Conservation (phyloP, 768 basidiomycete genomes). For the Mycena chlorophos region DNA sequence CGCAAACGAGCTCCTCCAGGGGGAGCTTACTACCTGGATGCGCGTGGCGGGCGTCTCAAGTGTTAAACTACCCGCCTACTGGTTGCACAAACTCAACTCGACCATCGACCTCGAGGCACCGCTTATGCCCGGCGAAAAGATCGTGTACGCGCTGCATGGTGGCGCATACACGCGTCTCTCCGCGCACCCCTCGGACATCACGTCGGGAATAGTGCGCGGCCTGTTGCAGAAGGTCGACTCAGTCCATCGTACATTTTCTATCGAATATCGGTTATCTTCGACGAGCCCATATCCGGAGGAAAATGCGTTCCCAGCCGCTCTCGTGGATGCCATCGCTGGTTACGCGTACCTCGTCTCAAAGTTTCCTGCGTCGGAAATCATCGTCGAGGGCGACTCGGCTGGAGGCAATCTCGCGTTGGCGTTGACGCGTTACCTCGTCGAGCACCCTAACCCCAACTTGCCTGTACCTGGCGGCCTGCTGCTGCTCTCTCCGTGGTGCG, state of each 20-base stretch:
- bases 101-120: conserved; percentile 36
- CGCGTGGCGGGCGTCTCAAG: conserved; percentile 39
- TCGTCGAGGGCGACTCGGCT: conserved; percentile 74
- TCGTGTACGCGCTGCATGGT: conserved; percentile 64
- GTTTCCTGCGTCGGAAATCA: conserved; percentile 56
- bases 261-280: conserved; percentile 74
- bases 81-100: conserved; percentile 47
- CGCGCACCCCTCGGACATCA: conserved; percentile 55
- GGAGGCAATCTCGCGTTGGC: conserved; percentile 73
- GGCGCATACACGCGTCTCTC: conserved; percentile 56
- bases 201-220: conserved; percentile 45
- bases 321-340: conserved; percentile 73
- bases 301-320: conserved; percentile 71
- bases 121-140: conserved; percentile 52
- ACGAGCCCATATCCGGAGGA: conserved; percentile 39
- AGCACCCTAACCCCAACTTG: conserved; percentile 40
- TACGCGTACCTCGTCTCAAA: conserved; percentile 67
- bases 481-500: conserved; percentile 58
- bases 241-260: conserved; percentile 52
- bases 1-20: conserved; percentile 41
- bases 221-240: conserved; percentile 46
- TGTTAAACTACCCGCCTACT: conserved; percentile 55
- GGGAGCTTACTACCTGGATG: conserved; percentile 44
- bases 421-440: conserved; percentile 60
- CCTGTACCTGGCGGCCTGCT: conserved; percentile 52